Evolutionary conservation across 176 grass and related monocot species (phyloP), one percentile per base, ranked within the genome.

Genomic region (Olyra latifolia): DNA sequence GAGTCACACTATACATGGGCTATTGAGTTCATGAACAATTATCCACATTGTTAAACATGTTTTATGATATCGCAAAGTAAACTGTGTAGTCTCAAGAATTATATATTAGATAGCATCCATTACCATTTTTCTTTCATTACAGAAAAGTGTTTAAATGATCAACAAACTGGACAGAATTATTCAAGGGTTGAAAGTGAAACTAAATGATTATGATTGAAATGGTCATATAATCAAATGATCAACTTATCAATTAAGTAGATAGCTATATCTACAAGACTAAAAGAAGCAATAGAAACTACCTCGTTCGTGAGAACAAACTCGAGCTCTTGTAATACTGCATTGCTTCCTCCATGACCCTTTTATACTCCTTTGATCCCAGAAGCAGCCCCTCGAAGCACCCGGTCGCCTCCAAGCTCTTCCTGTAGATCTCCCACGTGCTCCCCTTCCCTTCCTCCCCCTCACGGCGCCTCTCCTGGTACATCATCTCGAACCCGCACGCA

Each of bases 401-500:
- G 48, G 86, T 57, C 4, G 74, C 73, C 84, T 99, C 96, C 62
- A 99, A 85, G 71, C 75, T 95, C 81, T 88, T 86, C 82, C 59
- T 84, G 75, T 93, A 99, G 75, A 84, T 86, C 68, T 95, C 90
- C 96, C 92, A 99, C 7, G 96, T 91, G 82, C 87, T 84, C 28
- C 90, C 88, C 80, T 73, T 98, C 14, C 90, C 92, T 93, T 93
- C 81, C 79, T 89, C 83, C 17, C 67, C 88, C 68, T 91, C 70
- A 6, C 58, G 69, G 27, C 30, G 54, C 68, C 92, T 99, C 70
- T 91, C 92, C 87, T 99, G 92, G 30, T 99, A 99, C 84, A 99
- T 93, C 96, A 95, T 99, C 85, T 99, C 96, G 64, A 99, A 91
- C 44, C 96, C 96, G 1, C 92, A 99, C 1, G 92, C 84, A 66